Conservation (phyloP, 2,329 filamentous ascomycete species). For the Trichoderma sp. region DNA sequence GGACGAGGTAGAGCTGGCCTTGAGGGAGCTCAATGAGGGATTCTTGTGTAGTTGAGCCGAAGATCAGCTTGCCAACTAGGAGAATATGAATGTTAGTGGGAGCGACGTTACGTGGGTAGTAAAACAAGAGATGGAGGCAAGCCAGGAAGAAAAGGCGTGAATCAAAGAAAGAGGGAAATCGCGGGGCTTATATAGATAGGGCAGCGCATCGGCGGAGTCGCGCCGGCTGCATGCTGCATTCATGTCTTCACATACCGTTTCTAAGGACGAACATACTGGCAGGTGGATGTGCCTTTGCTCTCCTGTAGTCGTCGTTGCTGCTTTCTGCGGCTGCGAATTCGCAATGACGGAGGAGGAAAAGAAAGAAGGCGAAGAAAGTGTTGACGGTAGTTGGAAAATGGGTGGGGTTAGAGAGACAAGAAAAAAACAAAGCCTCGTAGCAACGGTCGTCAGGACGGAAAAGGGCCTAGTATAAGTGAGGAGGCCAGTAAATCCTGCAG, state of each 20-base stretch:
- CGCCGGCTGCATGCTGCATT: not conserved
- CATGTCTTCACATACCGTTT: constrained; percentile 34
- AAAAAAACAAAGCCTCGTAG: constrained; percentile 17
- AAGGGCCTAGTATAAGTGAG: not conserved
- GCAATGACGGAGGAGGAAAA: not conserved
- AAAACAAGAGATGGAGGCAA: not conserved
- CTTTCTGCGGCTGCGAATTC: not conserved
- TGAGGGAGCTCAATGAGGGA: constrained; percentile 91
- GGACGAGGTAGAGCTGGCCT: constrained; percentile 95
- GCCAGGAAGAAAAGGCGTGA: not conserved
- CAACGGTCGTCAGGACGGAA: constrained; percentile 10
- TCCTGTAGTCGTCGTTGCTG: constrained; percentile 10
- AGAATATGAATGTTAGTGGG: not conserved
- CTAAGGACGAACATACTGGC: constrained; percentile 40
- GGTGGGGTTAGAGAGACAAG: not conserved
- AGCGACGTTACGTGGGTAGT: not conserved
- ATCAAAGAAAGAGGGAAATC: not conserved
- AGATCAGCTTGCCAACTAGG: constrained; percentile 86
- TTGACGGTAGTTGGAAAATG: not conserved
- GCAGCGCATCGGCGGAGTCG: not conserved
- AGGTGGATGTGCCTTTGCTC: constrained; percentile 6
- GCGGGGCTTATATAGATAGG: constrained; percentile 5
- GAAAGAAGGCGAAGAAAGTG: not conserved
- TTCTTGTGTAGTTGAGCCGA: constrained; percentile 83
- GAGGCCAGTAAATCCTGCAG: not conserved